A percentile compares a stretch with the other conserved stretches of the same genome.
These are phyloP conservation scores for Ascochyta rabiei DNA, from an alignment of 2,329 filamentous ascomycete species.

Conservation along the genomic window DNA sequence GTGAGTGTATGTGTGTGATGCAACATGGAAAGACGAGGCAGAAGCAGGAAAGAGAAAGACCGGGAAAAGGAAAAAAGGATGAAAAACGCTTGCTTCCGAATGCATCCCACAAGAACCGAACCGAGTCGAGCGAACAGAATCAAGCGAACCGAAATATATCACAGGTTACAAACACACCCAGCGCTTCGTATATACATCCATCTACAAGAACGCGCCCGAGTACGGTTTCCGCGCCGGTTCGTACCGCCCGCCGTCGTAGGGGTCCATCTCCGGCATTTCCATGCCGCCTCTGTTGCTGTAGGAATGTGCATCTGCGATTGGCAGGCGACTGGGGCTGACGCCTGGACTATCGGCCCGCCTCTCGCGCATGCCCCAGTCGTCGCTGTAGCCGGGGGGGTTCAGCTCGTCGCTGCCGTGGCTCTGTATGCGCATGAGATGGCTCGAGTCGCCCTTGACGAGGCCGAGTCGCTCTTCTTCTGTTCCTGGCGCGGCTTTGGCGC, in stretches of 20 bases:
- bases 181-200: not conserved
- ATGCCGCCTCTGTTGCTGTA: not conserved
- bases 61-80: too few relatives aligned
- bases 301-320: constrained; percentile 2
- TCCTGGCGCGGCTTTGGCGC: constrained; percentile 48
- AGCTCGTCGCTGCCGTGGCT: constrained; percentile 29
- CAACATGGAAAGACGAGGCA: too few relatives aligned
- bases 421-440: constrained; percentile 35
- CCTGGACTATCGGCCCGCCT: constrained; percentile 1
- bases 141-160: too few relatives aligned
- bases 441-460: constrained; percentile 76
- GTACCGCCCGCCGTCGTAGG: not conserved
- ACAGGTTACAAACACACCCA: not conserved
- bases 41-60: too few relatives aligned
- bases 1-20: too few relatives aligned
- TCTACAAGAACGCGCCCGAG: not conserved
- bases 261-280: not conserved
- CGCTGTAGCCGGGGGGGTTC: constrained; percentile 24
- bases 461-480: constrained; percentile 85
- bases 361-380: constrained; percentile 6
- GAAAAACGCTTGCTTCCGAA: not conserved
- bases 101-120: too few relatives aligned
- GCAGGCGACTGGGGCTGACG: not conserved
- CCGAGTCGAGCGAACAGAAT: not conserved
- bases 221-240: not conserved